Evolutionary conservation across 805 yeast genomes (phyloP).

Genomic region (Metschnikowia colocasiae): DNA sequence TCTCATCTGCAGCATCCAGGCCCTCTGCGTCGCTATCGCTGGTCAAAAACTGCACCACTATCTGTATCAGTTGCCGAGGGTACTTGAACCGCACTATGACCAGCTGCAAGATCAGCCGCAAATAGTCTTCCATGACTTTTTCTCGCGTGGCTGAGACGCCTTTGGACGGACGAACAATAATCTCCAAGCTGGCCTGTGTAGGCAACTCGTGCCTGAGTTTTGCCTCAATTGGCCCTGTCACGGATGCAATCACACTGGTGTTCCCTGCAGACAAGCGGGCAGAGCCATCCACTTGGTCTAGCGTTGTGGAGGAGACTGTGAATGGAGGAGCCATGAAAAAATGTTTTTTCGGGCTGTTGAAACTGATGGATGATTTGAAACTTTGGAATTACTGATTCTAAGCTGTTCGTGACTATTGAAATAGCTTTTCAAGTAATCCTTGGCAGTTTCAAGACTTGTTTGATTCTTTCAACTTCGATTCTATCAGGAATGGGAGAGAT

Average conservation of each 20-base stretch:
- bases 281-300: conserved; percentile 78
- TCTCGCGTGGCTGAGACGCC: conserved; percentile 80
- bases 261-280: conserved; percentile 50
- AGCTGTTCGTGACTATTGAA: too few relatives aligned
- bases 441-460: too few relatives aligned
- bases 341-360: too few relatives aligned
- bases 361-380: too few relatives aligned
- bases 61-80: conserved; percentile 65
- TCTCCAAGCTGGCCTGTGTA: conserved; percentile 69
- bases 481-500: too few relatives aligned
- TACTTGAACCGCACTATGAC: conserved; percentile 58
- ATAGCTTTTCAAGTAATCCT: too few relatives aligned
- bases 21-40: conserved; percentile 23
- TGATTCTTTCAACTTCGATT: too few relatives aligned
- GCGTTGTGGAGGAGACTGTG: conserved; percentile 22
- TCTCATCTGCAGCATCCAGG: conserved; percentile 12
- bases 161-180: conserved; percentile 69
- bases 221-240: conserved; percentile 89
- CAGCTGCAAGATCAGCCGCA: conserved; percentile 58
- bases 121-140: conserved; percentile 65
- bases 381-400: too few relatives aligned
- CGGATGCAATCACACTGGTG: conserved; percentile 66
- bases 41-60: conserved; percentile 39
- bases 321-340: conserved; percentile 9
- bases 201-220: conserved; percentile 82